These are phyloP conservation scores for Knoxdaviesia capensis DNA, from an alignment of 2,329 filamentous ascomycete species.

Conservation along the genomic window DNA sequence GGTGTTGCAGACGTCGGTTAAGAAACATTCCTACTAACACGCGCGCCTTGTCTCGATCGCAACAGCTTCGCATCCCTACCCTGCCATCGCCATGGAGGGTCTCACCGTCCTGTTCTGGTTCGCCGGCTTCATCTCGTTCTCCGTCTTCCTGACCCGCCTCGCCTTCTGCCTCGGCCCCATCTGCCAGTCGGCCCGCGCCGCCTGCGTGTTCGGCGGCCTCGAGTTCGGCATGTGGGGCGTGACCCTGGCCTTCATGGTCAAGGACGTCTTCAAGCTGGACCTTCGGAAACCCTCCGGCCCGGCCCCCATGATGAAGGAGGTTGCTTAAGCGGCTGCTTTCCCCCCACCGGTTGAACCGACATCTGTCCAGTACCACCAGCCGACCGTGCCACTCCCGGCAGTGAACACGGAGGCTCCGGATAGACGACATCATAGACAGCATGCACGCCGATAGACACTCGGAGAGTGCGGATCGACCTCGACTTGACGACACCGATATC, in stretches of 20 bases:
- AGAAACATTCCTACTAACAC: constrained; percentile 1
- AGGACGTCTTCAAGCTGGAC: constrained; percentile 14
- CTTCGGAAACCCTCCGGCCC: no score
- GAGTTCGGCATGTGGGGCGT: constrained; percentile 32
- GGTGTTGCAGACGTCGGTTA: no score
- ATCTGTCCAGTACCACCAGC: no score
- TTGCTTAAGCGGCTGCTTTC: no score
- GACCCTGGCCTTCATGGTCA: constrained; percentile 23
- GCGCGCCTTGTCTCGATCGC: neutral
- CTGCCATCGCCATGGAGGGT: constrained; percentile 25
- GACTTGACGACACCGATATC: no score
- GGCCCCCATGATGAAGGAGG: no score
- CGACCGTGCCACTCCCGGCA: no score
- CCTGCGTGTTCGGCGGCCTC: constrained; percentile 31
- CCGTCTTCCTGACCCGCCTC: constrained; percentile 33
- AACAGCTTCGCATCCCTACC: constrained; percentile 26
- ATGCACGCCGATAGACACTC: no score
- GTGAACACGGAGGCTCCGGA: no score
- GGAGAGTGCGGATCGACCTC: no score
- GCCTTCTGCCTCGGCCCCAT: constrained; percentile 36
- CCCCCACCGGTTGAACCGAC: no score
- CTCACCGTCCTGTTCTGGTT: constrained; percentile 37
- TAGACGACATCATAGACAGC: no score
- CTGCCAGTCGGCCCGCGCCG: constrained; percentile 32
- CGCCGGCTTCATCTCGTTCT: constrained; percentile 35